These are phyloP conservation scores for Aurinia saxatilis DNA, from an alignment of 345 rosid species.

Conservation along the genomic window DNA sequence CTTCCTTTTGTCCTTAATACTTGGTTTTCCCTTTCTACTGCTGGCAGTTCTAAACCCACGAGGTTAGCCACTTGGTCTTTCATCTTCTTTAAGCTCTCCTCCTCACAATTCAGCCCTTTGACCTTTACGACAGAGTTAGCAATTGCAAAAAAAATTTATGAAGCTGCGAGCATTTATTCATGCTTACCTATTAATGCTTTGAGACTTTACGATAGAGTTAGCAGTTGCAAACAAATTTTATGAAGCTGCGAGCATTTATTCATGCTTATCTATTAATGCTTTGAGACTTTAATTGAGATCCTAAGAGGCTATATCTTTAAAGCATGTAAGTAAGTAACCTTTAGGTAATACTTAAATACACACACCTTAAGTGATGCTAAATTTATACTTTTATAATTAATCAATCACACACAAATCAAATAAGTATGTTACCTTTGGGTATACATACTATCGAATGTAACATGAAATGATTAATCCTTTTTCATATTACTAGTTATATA, in stretches of 20 bases:
- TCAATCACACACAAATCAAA: background rate
- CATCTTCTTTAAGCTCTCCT: too few species aligned
- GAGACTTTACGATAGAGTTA: background rate
- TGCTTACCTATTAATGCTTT: too few species aligned
- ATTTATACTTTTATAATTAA: background rate
- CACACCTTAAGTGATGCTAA: background rate
- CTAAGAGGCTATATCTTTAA: background rate
- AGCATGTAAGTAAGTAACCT: background rate
- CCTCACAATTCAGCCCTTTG: too few species aligned
- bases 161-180: too few species aligned
- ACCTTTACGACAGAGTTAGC: too few species aligned
- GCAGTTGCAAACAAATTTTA: background rate
- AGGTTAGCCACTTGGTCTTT: too few species aligned
- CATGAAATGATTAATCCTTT: background rate
- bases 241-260: background rate
- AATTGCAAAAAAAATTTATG: too few species aligned
- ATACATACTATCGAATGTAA: background rate
- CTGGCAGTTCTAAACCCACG: too few species aligned
- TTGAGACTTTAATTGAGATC: background rate
- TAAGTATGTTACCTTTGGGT: background rate
- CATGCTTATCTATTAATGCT: background rate
- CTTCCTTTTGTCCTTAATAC: too few species aligned
- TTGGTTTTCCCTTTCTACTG: too few species aligned
- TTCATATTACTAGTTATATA: background rate
- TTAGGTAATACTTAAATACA: background rate